Conservation (phyloP, 495 filamentous ascomycete genomes). For the Jackrogersella multiformis region DNA sequence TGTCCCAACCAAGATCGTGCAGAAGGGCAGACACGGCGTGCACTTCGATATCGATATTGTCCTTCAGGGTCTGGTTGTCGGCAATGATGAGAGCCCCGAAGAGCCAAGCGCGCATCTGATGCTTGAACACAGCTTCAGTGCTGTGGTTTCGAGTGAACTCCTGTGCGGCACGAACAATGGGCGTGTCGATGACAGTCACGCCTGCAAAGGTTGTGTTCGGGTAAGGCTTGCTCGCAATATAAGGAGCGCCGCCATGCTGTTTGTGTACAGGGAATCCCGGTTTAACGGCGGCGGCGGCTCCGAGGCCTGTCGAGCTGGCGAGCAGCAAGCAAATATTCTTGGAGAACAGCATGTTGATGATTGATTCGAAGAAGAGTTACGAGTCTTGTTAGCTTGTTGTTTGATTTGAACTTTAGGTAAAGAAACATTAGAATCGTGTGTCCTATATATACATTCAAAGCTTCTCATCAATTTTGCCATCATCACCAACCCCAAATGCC, state of each 20-base stretch:
- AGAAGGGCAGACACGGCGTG: conserved; percentile 59
- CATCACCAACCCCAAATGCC: not conserved
- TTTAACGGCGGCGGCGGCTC: not conserved
- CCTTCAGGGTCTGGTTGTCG: conserved; percentile 47
- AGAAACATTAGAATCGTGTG: not conserved
- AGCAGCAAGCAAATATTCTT: conserved; percentile 27
- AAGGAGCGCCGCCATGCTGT: not conserved
- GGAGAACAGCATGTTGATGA: conserved; percentile 28
- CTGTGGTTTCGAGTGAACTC: conserved; percentile 51
- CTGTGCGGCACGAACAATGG: conserved; percentile 50
- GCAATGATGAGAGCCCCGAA: conserved; percentile 50
- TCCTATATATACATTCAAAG: conserved; percentile 30
- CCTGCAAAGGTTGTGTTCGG: conserved; percentile 39
- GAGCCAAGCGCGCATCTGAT: conserved; percentile 55
- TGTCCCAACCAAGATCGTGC: conserved; percentile 65
- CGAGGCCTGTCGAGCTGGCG: conserved; percentile 17
- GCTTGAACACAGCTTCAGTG: conserved; percentile 52
- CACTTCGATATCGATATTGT: conserved; percentile 55
- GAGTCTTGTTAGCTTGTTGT: conserved; percentile 14
- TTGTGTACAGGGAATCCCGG: not conserved
- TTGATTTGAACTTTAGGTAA: conserved; percentile 3
- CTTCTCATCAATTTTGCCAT: not conserved
- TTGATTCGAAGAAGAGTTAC: conserved; percentile 6
- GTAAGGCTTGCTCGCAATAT: conserved; percentile 19
- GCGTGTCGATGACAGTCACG: conserved; percentile 54